A percentile compares a stretch with the other conserved stretches of the same genome.
Evolutionary conservation across 2,329 filamentous ascomycete genomes (phyloP).

Genomic region (Dissoconium aciculare): DNA sequence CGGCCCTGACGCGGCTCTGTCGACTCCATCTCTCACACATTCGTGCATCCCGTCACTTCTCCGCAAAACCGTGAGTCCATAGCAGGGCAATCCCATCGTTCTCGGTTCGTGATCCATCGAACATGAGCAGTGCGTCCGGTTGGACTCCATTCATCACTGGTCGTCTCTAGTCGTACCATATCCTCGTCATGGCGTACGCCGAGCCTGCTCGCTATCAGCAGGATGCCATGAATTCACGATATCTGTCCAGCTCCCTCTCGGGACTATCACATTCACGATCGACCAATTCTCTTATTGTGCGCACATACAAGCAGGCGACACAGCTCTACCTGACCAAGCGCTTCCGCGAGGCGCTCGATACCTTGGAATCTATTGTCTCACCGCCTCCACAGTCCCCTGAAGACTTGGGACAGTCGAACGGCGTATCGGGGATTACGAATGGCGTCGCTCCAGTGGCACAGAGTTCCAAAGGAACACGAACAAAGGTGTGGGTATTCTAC

Average conservation of each 20-base stretch:
- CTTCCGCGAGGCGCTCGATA: slow-evolving; percentile 74
- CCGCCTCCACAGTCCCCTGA: slow-evolving; percentile 26
- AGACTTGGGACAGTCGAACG: slow-evolving; percentile 1
- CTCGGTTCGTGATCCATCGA: too few relatives aligned
- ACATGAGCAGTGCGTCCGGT: too few relatives aligned
- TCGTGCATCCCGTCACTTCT: too few relatives aligned
- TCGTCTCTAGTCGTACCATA: too few relatives aligned
- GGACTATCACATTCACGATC: slow-evolving; percentile 54
- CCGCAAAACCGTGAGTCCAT: too few relatives aligned
- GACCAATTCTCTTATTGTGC: slow-evolving; percentile 61
- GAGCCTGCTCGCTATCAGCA: slow-evolving; percentile 32
- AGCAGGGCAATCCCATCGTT: too few relatives aligned
- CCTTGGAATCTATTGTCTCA: slow-evolving; percentile 67
- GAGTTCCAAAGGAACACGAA: slow-evolving; percentile 65
- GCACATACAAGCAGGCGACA: slow-evolving; percentile 84
- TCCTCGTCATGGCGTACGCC: slow-evolving; percentile 19
- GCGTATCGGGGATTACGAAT: background rate
- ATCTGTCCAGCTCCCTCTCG: slow-evolving; percentile 52
- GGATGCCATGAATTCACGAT: slow-evolving; percentile 39
- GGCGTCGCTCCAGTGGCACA: slow-evolving; percentile 54
- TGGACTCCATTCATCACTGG: too few relatives aligned
- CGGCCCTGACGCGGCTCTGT: too few relatives aligned
- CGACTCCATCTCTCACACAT: too few relatives aligned
- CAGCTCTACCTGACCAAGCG: slow-evolving; percentile 90
- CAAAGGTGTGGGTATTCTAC: slow-evolving; percentile 97